A percentile compares a stretch with the other conserved stretches of the same genome.
These are phyloP conservation scores for Solanum habrochaites DNA, from an alignment of 257 asterid genomes.

Conservation along the genomic window DNA sequence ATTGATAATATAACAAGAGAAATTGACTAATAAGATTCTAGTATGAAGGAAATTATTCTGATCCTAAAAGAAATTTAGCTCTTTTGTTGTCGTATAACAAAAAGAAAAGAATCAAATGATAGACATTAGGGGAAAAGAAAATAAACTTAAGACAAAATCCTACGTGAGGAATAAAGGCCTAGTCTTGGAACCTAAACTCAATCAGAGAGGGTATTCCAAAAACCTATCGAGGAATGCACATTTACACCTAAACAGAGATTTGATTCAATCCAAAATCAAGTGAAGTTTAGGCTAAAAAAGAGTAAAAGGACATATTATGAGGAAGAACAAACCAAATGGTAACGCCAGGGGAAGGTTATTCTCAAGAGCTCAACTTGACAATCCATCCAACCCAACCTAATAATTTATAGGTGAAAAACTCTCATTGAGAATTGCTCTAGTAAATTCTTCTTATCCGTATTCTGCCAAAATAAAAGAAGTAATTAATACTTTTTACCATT, in stretches of 20 bases:
- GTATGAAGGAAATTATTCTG: background rate
- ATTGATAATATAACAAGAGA: background rate
- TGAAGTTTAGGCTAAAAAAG: background rate
- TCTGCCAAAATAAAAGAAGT: constrained; percentile 7
- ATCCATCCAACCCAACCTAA: background rate
- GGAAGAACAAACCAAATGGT: background rate
- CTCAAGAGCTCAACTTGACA: background rate
- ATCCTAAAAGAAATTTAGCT: background rate
- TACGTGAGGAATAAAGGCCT: background rate
- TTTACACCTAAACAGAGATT: background rate
- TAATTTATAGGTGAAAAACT: background rate
- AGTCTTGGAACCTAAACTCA: background rate
- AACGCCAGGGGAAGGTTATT: background rate
- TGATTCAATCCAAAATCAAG: background rate
- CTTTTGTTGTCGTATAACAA: background rate
- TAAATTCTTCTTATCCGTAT: constrained; percentile 21
- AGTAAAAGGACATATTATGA: background rate
- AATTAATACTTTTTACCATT: background rate
- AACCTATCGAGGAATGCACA: background rate
- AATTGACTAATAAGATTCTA: background rate
- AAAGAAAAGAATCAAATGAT: background rate
- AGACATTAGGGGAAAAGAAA: background rate
- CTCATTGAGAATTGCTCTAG: background rate
- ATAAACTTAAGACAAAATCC: background rate
- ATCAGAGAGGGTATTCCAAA: background rate